Evolutionary conservation across 768 basidiomycete species (phyloP).

Genomic region (Crucibulum laeve): DNA sequence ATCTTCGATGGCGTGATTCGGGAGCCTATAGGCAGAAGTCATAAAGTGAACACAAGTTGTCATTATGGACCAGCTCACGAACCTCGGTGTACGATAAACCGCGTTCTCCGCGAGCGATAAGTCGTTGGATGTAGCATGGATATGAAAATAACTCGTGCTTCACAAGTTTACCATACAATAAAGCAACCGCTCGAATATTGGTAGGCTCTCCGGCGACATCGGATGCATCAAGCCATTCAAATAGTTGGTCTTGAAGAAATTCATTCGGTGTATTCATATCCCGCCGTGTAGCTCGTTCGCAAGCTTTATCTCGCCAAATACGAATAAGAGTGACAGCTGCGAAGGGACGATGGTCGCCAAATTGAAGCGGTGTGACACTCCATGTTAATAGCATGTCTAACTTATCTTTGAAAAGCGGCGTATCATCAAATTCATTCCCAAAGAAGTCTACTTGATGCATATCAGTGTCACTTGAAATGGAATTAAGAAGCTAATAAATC

Average conservation of each 20-base stretch:
- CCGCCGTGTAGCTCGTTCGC: conserved; percentile 59
- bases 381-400: conserved; percentile 75
- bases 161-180: conserved; percentile 70
- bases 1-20: conserved; percentile 62
- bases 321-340: conserved; percentile 68
- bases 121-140: conserved; percentile 67
- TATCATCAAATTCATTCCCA: conserved; percentile 34
- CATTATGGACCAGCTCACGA: conserved; percentile 10
- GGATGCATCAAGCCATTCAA: conserved; percentile 76
- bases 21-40: conserved; percentile 24
- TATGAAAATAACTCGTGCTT: conserved; percentile 72
- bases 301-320: conserved; percentile 56
- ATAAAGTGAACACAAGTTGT: background rate
- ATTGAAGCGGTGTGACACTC: conserved; percentile 77
- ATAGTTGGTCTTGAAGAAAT: conserved; percentile 70
- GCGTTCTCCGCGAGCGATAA: conserved; percentile 75
- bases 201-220: conserved; percentile 52
- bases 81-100: conserved; percentile 56
- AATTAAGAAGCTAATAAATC: conserved; percentile 60
- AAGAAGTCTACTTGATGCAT: conserved; percentile 59
- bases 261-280: conserved; percentile 56
- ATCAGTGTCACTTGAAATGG: conserved; percentile 63
- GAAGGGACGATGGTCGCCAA: conserved; percentile 76
- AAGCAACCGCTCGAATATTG: conserved; percentile 57
- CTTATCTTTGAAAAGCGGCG: conserved; percentile 54